Percentiles rank a stretch among this genome's conserved stretches.
phyloP scores from a whole-genome alignment of 805 yeast species.

The Lipomyces sp. region DNA sequence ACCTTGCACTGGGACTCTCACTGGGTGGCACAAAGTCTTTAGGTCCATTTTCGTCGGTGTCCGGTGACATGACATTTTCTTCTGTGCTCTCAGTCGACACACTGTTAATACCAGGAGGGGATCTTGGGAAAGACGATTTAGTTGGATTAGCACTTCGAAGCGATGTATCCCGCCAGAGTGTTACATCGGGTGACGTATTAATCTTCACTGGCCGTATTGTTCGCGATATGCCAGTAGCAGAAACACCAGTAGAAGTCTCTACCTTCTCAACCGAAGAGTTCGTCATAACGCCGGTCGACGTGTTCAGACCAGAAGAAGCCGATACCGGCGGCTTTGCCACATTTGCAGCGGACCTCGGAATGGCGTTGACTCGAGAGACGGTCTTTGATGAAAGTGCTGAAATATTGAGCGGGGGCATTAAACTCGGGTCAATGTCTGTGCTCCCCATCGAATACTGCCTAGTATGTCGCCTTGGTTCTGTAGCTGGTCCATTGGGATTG shows the following conservation, averaged over 20 bases:
- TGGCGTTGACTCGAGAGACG: constrained; percentile 20
- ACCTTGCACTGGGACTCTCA: background rate
- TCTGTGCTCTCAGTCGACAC: background rate
- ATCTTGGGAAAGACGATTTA: background rate
- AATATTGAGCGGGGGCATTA: constrained; percentile 25
- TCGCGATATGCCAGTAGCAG: background rate
- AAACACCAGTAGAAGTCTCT: background rate
- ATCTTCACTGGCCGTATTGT: background rate
- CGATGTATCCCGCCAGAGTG: background rate
- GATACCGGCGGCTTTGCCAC: background rate
- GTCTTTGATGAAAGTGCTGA: constrained; percentile 21
- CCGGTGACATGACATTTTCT: background rate
- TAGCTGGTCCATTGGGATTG: constrained; percentile 18
- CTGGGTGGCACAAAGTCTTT: background rate
- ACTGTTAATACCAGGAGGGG: constrained; percentile 8
- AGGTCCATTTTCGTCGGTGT: background rate
- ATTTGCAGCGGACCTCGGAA: background rate
- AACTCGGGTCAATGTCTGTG: constrained; percentile 2
- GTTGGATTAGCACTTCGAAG: background rate
- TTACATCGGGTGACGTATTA: background rate
- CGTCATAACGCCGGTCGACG: background rate
- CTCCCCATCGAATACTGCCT: constrained; percentile 11
- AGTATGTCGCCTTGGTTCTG: constrained; percentile 24
- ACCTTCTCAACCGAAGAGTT: background rate
- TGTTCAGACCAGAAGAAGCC: background rate